Conservation (phyloP, 2,329 filamentous ascomycete genomes). For the Elsinoe arachidis region DNA sequence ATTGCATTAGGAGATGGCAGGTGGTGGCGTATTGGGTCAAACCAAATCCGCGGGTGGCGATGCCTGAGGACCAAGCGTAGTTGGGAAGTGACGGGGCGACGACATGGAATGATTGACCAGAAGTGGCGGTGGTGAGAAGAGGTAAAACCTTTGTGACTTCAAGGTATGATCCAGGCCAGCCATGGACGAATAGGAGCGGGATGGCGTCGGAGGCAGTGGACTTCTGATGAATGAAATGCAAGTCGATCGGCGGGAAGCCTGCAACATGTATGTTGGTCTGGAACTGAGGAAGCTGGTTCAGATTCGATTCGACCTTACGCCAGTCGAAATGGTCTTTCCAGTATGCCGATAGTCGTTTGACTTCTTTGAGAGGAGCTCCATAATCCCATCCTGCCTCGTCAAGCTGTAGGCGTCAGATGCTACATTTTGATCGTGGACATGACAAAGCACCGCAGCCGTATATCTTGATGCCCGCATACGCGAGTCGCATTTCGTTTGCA, state of each 20-base stretch:
- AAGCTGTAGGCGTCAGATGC: constrained; percentile 21
- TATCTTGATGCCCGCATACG: too few relatives aligned
- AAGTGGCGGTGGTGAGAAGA: constrained; percentile 31
- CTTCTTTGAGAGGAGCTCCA: constrained; percentile 51
- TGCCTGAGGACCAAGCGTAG: constrained; percentile 44
- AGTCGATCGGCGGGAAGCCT: constrained; percentile 50
- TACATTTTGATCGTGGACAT: background rate
- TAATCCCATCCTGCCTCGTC: constrained; percentile 46
- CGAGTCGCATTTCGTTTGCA: too few relatives aligned
- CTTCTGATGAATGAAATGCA: constrained; percentile 57
- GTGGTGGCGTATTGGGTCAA: constrained; percentile 55
- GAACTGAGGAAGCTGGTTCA: constrained; percentile 56
- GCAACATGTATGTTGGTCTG: constrained; percentile 45
- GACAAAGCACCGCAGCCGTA: too few relatives aligned
- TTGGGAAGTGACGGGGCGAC: constrained; percentile 49
- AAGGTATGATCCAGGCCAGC: constrained; percentile 60
- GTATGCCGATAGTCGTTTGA: constrained; percentile 49
- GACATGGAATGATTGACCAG: constrained; percentile 43
- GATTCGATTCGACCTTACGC: constrained; percentile 47
- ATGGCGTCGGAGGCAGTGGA: constrained; percentile 47
- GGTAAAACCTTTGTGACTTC: constrained; percentile 56
- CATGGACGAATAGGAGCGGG: constrained; percentile 60
- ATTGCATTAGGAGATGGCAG: constrained; percentile 59
- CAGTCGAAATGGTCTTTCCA: constrained; percentile 55
- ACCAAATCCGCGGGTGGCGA: constrained; percentile 48